Conservation (phyloP, 345 rosid genomes). For the Linum usitatissimum region DNA sequence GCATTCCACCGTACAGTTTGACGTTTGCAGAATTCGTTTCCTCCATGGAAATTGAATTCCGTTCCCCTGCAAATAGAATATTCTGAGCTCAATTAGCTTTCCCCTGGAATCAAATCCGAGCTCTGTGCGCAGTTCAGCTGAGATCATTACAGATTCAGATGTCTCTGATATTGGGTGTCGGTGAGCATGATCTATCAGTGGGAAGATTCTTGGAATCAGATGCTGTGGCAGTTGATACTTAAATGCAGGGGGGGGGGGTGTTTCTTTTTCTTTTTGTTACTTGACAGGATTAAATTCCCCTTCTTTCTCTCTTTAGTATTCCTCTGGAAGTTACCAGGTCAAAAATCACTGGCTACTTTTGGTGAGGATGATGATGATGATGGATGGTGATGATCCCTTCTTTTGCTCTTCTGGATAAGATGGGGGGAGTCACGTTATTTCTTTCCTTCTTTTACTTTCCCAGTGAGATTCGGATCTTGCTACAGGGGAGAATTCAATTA, state of each 20-base stretch:
- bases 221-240: constrained; percentile 18
- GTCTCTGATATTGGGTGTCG: too few relatives aligned
- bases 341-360: constrained; percentile 12
- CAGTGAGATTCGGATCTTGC: neutral
- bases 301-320: constrained; percentile 20
- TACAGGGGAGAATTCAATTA: neutral
- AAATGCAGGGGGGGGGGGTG: constrained; percentile 13
- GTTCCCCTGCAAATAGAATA: neutral
- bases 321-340: constrained; percentile 19
- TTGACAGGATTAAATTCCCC: constrained; percentile 7
- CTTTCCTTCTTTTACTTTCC: neutral
- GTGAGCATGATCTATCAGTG: neutral
- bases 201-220: constrained; percentile 13
- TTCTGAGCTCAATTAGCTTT: neutral
- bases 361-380: constrained; percentile 8
- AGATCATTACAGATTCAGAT: too few relatives aligned
- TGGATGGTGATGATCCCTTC: neutral
- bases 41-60: constrained; percentile 2
- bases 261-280: constrained; percentile 12
- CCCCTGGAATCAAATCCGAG: too few relatives aligned
- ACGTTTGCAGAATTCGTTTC: neutral
- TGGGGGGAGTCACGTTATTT: neutral
- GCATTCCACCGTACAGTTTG: neutral
- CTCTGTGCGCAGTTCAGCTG: too few relatives aligned
- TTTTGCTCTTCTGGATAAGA: neutral